A percentile compares a stretch with the other conserved stretches of the same genome.
Conservation (phyloP, 2,329 filamentous ascomycete species). For the Aspergillus luchuensis region DNA sequence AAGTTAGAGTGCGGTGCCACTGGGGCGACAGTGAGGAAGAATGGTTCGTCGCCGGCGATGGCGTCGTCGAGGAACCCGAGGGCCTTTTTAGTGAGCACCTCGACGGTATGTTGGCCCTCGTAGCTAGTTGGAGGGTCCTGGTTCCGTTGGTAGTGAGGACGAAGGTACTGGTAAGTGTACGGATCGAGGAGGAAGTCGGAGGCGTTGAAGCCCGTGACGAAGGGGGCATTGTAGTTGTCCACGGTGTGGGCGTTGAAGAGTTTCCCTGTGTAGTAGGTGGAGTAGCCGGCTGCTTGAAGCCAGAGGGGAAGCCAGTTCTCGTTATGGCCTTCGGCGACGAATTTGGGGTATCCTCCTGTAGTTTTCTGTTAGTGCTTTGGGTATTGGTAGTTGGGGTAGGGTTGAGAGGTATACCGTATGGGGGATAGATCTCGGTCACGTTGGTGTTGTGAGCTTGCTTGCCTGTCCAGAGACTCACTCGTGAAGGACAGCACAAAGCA, state of each 20-base stretch:
- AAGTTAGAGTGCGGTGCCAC: not conserved
- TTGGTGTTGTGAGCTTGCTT: slow-evolving; percentile 69
- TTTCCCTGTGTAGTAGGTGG: slow-evolving; percentile 59
- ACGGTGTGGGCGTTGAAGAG: slow-evolving; percentile 56
- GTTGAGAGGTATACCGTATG: slow-evolving; percentile 44
- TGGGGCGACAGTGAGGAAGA: slow-evolving; percentile 52
- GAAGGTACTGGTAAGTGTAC: slow-evolving; percentile 65
- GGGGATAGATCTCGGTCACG: slow-evolving; percentile 58
- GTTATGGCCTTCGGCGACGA: slow-evolving; percentile 54
- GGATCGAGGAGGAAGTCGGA: slow-evolving; percentile 44
- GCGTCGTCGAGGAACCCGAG: slow-evolving; percentile 62
- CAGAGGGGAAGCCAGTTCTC: slow-evolving; percentile 55
- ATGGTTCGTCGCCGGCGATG: slow-evolving; percentile 55
- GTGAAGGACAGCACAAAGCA: slow-evolving; percentile 65
- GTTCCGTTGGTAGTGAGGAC: slow-evolving; percentile 63
- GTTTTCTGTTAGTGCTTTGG: not conserved
- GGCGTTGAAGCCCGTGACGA: slow-evolving; percentile 39
- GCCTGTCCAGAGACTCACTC: slow-evolving; percentile 65
- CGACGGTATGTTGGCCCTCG: slow-evolving; percentile 56
- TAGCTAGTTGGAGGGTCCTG: slow-evolving; percentile 55
- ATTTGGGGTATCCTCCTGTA: slow-evolving; percentile 52
- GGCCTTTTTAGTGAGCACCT: slow-evolving; percentile 60
- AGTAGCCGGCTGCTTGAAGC: slow-evolving; percentile 55
- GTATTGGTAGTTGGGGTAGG: not conserved
- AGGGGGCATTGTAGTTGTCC: slow-evolving; percentile 50